Base-by-base conservation (phyloP, 1,139 yeast species). In the Pichia sp. region DNA sequence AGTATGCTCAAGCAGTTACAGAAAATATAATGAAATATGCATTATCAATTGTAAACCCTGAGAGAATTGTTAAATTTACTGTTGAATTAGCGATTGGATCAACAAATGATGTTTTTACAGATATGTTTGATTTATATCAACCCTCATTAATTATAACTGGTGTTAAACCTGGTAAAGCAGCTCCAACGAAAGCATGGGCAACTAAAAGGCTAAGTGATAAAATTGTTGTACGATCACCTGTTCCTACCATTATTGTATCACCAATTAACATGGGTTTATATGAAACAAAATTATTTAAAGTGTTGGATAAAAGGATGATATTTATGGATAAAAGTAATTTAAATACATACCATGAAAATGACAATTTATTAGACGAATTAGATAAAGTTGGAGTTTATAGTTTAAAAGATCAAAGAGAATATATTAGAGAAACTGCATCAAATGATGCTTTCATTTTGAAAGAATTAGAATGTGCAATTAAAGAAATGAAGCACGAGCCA, bases 241-340 rank as follows among this genome's bases (percentile, higher is more conserved):
- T 82, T n/a, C 92, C 94, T 0, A 74, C 80, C 6, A 70, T 82
- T 28, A 73, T 82, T 30, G 82, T 79, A 0, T 89, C 92, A 0
- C 81, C 86, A 1, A 67, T 71, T 52, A 80, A 82, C 52, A 73
- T 82, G 79, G 68, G 64, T 45, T 58, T 65, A 20, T 80, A 78
- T 60, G 87, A 82, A 57, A 49, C 58, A 6, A 56, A 63, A 26
- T 48, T 73, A 37, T 64, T 63, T 36, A 49, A 49, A 25, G 50
- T 52, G 67, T 5, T 61, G 63, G 51, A 75, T 69, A 49, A 71
- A 64, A 74, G 69, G 71, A n/a, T 74, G 71, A 51, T 66, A 70
- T 3, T 70, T 66, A 30, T 46, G 20, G 39, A 43, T 24, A 33
- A 36, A 5, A 30, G 34, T 16, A 30, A 45, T 20, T 29, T 41